These are phyloP conservation scores for Mycena kentingensis DNA, from an alignment of 768 basidiomycete genomes.

Conservation along the genomic window DNA sequence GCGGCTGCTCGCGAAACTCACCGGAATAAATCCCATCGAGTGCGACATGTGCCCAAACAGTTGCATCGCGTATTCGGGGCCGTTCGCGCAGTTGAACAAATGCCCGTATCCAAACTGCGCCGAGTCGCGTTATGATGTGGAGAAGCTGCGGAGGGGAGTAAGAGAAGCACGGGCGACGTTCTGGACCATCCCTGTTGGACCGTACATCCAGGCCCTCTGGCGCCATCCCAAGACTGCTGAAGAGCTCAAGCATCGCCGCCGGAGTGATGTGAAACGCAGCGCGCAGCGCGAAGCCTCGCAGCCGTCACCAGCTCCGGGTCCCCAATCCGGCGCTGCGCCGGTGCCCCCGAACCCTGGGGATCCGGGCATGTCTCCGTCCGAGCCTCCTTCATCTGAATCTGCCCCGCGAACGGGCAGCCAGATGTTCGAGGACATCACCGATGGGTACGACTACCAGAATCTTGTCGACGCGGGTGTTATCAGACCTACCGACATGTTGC, in stretches of 20 bases:
- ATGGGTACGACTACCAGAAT: neutral
- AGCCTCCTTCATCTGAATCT: no score
- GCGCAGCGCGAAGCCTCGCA: no score
- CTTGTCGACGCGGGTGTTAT: neutral
- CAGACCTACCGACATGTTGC: conserved; percentile 27
- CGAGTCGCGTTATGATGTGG: conserved; percentile 3
- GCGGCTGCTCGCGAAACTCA: conserved; percentile 10
- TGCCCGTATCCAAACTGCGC: conserved; percentile 5
- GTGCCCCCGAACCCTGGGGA: no score
- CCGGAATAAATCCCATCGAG: conserved; percentile 21
- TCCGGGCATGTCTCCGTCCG: no score
- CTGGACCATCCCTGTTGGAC: conserved; percentile 19
- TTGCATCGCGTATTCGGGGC: conserved; percentile 11
- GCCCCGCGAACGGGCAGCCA: no score
- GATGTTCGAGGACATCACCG: conserved; percentile 1
- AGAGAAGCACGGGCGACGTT: conserved; percentile 7
- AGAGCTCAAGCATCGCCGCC: conserved; percentile 4
- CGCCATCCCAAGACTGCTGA: conserved; percentile 11
- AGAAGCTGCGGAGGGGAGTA: conserved; percentile 1
- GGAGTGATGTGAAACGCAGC: neutral
- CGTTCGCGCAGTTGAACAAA: conserved; percentile 2
- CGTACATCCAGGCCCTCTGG: conserved; percentile 18
- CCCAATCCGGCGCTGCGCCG: no score
- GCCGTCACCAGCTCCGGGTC: no score
- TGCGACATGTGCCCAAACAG: conserved; percentile 30